Percentiles rank a stretch among this genome's conserved stretches.
These are phyloP conservation scores for Petasospora fabianii DNA, from an alignment of 1,139 yeast genomes.

Conservation along the genomic window DNA sequence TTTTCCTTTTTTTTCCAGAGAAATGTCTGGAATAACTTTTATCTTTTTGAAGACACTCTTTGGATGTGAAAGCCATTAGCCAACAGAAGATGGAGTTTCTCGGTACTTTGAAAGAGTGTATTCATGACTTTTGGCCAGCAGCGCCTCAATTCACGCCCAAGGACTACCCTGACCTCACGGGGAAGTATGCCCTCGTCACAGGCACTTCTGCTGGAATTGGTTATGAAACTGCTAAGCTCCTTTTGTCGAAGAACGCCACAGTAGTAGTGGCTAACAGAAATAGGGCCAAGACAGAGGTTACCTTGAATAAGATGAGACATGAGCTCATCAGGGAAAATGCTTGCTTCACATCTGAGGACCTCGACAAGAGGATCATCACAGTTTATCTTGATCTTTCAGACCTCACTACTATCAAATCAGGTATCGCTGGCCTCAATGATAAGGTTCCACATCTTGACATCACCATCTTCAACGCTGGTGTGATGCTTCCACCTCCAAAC, in stretches of 20 bases:
- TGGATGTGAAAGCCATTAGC: too few relatives aligned
- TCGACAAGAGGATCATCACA: conserved; percentile 24
- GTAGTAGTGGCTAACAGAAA: conserved; percentile 41
- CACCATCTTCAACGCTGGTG: conserved; percentile 50
- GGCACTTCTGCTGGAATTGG: conserved; percentile 47
- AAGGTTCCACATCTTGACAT: conserved; percentile 35
- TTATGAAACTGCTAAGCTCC: conserved; percentile 34
- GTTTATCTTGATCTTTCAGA: conserved; percentile 42
- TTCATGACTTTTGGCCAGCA: background rate
- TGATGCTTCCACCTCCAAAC: conserved; percentile 42
- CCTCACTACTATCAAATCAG: conserved; percentile 40
- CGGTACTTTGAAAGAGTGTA: too few relatives aligned
- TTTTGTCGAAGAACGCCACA: conserved; percentile 40
- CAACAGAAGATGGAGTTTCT: too few relatives aligned
- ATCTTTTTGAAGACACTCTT: background rate
- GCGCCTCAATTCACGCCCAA: conserved; percentile 13
- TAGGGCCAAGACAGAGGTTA: conserved; percentile 33
- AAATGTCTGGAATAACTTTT: background rate
- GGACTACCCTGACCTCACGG: conserved; percentile 39
- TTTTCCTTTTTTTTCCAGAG: background rate
- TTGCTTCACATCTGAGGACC: background rate
- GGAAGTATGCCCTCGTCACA: conserved; percentile 30
- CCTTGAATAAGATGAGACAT: conserved; percentile 31
- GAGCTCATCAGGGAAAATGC: conserved; percentile 16
- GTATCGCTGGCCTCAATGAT: conserved; percentile 32